A percentile compares a stretch with the other conserved stretches of the same genome.
phyloP scores from a whole-genome alignment of 441 rosid species.

The Pelargonium australe region DNA sequence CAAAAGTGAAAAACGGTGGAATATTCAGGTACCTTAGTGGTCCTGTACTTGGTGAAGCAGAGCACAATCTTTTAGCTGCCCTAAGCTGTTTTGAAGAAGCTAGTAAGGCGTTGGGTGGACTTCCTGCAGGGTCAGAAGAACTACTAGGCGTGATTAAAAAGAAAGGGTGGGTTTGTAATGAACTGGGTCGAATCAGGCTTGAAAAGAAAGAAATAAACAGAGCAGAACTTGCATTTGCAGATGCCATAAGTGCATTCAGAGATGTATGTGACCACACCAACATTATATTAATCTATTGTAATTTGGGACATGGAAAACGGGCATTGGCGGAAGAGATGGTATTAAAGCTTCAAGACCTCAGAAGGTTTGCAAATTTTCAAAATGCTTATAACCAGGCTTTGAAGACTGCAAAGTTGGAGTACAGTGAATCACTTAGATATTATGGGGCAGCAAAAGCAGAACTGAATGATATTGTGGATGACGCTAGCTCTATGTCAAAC shows the following conservation, averaged over 20 bases:
- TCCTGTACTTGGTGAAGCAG: conserved; percentile 46
- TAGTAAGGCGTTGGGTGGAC: conserved; percentile 55
- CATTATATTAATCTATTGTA: conserved; percentile 68
- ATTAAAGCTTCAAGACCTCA: conserved; percentile 50
- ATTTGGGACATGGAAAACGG: conserved; percentile 88
- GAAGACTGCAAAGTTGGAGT: conserved; percentile 61
- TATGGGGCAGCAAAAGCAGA: conserved; percentile 75
- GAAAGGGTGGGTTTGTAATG: conserved; percentile 91
- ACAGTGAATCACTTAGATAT: conserved; percentile 61
- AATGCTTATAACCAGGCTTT: conserved; percentile 51
- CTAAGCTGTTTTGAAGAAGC: conserved; percentile 71
- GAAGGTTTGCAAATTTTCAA: conserved; percentile 35
- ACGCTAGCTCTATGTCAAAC: conserved; percentile 31
- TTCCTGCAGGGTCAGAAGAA: conserved; percentile 47
- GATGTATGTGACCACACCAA: conserved; percentile 73
- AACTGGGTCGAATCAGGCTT: conserved; percentile 77
- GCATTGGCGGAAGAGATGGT: conserved; percentile 91
- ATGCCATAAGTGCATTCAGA: conserved; percentile 71
- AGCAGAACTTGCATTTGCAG: conserved; percentile 78
- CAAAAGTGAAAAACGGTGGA: conserved; percentile 55
- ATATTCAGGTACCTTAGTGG: conserved; percentile 64
- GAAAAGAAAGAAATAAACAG: conserved; percentile 54
- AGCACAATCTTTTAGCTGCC: conserved; percentile 56
- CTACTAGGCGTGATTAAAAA: conserved; percentile 53
- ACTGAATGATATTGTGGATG: conserved; percentile 38